phyloP scores from a whole-genome alignment of 495 filamentous ascomycete species.

The Apiosordaria backusii region DNA sequence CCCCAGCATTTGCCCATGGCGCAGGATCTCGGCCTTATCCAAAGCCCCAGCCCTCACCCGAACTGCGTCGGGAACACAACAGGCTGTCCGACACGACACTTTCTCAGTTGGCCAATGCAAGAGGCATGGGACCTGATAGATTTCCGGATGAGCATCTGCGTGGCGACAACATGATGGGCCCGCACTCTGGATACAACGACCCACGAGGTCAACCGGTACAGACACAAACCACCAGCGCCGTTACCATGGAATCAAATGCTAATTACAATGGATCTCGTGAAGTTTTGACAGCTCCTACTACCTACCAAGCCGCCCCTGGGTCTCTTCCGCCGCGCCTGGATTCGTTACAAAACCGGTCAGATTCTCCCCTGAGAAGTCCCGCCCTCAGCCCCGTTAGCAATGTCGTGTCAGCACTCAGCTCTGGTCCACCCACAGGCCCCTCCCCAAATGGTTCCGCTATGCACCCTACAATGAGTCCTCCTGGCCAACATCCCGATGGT shows the following conservation, averaged over 20 bases:
- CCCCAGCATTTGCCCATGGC: slow-evolving; percentile 67
- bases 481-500: not conserved
- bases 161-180: slow-evolving; percentile 28
- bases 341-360: slow-evolving; percentile 31
- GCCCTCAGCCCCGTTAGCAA: slow-evolving; percentile 7
- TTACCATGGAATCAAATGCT: slow-evolving; percentile 47
- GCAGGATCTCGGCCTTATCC: slow-evolving; percentile 52
- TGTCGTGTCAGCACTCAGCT: not conserved
- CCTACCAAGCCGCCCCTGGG: slow-evolving; percentile 26
- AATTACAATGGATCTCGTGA: slow-evolving; percentile 49
- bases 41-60: slow-evolving; percentile 67
- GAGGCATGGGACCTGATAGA: slow-evolving; percentile 39
- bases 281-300: slow-evolving; percentile 39
- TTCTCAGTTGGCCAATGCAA: slow-evolving; percentile 67
- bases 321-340: slow-evolving; percentile 35
- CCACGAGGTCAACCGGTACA: slow-evolving; percentile 45
- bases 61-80: slow-evolving; percentile 71
- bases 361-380: slow-evolving; percentile 31
- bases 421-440: slow-evolving; percentile 9
- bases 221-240: slow-evolving; percentile 38
- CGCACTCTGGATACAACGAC: slow-evolving; percentile 31
- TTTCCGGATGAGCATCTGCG: slow-evolving; percentile 24
- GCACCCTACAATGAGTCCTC: not conserved
- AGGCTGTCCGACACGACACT: slow-evolving; percentile 79
- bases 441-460: not conserved